phyloP scores from a whole-genome alignment of 2,329 filamentous ascomycete species.

The Talaromyces piceae region DNA sequence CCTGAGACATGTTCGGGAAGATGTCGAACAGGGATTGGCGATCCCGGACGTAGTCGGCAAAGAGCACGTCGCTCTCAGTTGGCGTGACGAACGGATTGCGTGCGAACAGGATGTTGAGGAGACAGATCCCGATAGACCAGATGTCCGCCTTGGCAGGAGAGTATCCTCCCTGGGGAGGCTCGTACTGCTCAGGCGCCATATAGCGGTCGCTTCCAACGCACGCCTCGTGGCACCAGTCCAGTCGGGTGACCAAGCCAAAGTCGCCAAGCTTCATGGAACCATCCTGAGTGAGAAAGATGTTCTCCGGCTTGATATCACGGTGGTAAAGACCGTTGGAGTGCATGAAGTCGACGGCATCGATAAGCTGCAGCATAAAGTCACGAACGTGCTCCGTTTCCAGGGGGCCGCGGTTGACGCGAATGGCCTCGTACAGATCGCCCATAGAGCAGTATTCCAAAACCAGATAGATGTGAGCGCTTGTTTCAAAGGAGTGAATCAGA shows the following conservation, averaged over 20 bases:
- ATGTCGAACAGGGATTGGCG: slow-evolving; percentile 96
- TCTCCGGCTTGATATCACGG: slow-evolving; percentile 98
- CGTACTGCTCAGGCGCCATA: slow-evolving; percentile 98
- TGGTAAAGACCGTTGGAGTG: slow-evolving; percentile 89
- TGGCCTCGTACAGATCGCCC: slow-evolving; percentile 95
- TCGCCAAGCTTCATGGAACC: slow-evolving; percentile 95
- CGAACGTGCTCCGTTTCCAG: slow-evolving; percentile 94
- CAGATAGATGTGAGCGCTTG: slow-evolving; percentile 78
- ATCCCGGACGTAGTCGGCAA: slow-evolving; percentile 86
- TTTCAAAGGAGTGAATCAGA: slow-evolving; percentile 84
- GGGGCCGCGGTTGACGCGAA: slow-evolving; percentile 78
- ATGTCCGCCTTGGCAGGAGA: slow-evolving; percentile 89
- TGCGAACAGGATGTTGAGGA: slow-evolving; percentile 93
- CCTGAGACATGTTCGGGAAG: slow-evolving; percentile 96
- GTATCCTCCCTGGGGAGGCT: slow-evolving; percentile 79
- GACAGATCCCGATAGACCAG: slow-evolving; percentile 94
- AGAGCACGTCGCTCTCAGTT: slow-evolving; percentile 82
- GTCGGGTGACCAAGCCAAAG: slow-evolving; percentile 85
- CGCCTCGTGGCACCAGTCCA: slow-evolving; percentile 83
- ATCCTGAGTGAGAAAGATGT: slow-evolving; percentile 85
- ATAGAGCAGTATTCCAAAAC: slow-evolving; percentile 93
- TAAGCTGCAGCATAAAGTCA: slow-evolving; percentile 91
- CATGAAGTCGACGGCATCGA: slow-evolving; percentile 83
- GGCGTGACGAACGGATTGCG: slow-evolving; percentile 93
- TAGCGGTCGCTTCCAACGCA: slow-evolving; percentile 97